These are phyloP conservation scores for Phytophthora sp. DNA, from an alignment of 352 stramenopile species.

Conservation along the genomic window DNA sequence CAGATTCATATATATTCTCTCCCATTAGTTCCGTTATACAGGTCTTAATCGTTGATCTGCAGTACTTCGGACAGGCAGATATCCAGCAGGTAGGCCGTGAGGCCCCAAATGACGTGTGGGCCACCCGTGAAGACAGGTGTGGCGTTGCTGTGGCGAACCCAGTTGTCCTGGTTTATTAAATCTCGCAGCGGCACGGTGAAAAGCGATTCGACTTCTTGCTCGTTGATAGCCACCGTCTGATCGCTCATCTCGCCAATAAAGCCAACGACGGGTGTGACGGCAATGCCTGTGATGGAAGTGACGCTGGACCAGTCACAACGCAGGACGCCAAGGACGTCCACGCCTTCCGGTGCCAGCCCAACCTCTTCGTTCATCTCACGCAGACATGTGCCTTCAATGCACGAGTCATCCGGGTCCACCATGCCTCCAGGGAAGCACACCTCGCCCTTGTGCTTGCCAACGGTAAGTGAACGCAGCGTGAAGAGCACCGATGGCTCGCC, in stretches of 20 bases:
- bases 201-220: constrained; percentile 95
- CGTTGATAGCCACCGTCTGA: constrained; percentile 92
- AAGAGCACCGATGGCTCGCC: constrained; percentile 96
- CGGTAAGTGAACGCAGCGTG: constrained; percentile 91
- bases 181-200: constrained; percentile 94
- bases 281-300: constrained; percentile 95
- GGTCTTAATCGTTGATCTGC: constrained; percentile 35
- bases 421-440: constrained; percentile 97
- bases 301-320: constrained; percentile 97
- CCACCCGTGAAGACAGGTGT: constrained; percentile 94
- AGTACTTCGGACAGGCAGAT: constrained; percentile 82
- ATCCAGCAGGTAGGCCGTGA: constrained; percentile 97
- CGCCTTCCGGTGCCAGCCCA: constrained; percentile 73
- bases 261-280: constrained; percentile 97
- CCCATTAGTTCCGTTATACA: background rate
- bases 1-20: constrained; percentile 28
- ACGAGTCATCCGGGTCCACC: constrained; percentile 92
- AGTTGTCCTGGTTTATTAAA: constrained; percentile 88
- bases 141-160: constrained; percentile 79
- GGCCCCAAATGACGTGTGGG: constrained; percentile 96
- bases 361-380: constrained; percentile 99
- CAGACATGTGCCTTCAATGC: constrained; percentile 96
- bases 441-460: constrained; percentile 95
- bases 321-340: constrained; percentile 94
- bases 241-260: constrained; percentile 95